Evolutionary conservation across 495 filamentous ascomycete genomes (phyloP), one percentile per base, ranked within the genome.

Genomic region (Aspergillus diversus): DNA sequence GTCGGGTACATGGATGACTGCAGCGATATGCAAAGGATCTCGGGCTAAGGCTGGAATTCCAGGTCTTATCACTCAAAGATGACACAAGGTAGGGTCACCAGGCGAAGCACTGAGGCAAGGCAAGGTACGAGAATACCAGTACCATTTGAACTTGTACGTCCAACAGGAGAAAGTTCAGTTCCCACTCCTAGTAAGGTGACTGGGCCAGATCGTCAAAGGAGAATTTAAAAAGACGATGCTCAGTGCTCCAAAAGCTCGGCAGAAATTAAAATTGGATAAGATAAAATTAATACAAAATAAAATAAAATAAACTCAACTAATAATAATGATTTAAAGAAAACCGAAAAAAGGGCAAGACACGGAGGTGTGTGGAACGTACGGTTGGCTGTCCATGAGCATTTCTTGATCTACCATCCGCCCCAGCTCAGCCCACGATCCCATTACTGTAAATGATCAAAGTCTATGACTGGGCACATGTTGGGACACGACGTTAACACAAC

Each of bases 401-500:
- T 33, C 65, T 64, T 66, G 74, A 78, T 78, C 76, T 76, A 68
- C 69, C 71, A 73, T 71, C 75, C 72, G 73, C 69, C 69, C 75
- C 68, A 72, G 67, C 63, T 75, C n/a, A n/a, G n/a, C n/a, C 71
- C 74, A 76, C 72, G 76, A 77, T 77, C 69, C 71, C 47, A 72
- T 50, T 60, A 63, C 62, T 63, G 60, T 49, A 59, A 59, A 46
- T 55, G 52, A 59, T 35, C n/a, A 60, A 55, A 59, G 62, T 53
- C n/a, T 16, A 53, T 47, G 9, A 46, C 50, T 42, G 42, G 55
- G 65, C 73, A 71, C 73, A 75, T 72, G 71, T 71, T 77, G 59
- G 51, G 52, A 75, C 76, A 77, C 74, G 72, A 77, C 75, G 75
- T 79, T 79, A 73, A 75, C 73, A 71, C 73, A 73, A 73, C 72